Evolutionary conservation across 768 basidiomycete genomes (phyloP).

Genomic region (Rhizopogon salebrosus): DNA sequence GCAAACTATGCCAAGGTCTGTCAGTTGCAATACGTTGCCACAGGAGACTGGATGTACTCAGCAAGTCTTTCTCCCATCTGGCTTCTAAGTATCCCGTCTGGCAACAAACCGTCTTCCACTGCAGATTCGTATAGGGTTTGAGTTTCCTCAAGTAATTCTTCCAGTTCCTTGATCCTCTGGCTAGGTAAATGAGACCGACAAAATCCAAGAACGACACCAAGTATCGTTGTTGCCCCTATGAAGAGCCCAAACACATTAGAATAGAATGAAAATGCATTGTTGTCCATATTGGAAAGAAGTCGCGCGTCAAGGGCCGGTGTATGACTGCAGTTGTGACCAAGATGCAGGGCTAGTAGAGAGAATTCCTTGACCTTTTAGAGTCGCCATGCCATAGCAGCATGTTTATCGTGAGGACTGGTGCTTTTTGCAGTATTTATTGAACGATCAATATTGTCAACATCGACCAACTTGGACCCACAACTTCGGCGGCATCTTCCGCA

Average conservation of each 20-base stretch:
- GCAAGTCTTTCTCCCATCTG: background rate
- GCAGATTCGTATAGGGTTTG: background rate
- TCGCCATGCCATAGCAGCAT: background rate
- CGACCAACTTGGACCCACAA: background rate
- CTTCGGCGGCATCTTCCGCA: background rate
- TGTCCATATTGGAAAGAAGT: background rate
- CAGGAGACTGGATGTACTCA: background rate
- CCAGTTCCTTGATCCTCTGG: slow-evolving; percentile 1
- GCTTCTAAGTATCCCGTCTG: background rate
- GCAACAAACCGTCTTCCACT: background rate
- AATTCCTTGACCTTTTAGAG: background rate
- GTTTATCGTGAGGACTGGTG: background rate
- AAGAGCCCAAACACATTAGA: slow-evolving; percentile 2
- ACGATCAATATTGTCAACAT: too few species aligned
- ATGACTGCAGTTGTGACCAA: background rate
- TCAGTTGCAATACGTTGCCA: background rate
- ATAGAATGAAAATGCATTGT: background rate
- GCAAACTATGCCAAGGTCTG: background rate
- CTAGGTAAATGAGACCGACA: background rate
- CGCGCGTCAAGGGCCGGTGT: too few species aligned
- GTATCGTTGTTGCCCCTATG: background rate
- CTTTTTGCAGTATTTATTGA: too few species aligned
- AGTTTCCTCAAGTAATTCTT: background rate
- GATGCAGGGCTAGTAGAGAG: background rate
- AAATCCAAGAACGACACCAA: background rate